A percentile compares a stretch with the other conserved stretches of the same genome.
Conservation (phyloP, 352 stramenopile species). For the Lagenidium giganteum region DNA sequence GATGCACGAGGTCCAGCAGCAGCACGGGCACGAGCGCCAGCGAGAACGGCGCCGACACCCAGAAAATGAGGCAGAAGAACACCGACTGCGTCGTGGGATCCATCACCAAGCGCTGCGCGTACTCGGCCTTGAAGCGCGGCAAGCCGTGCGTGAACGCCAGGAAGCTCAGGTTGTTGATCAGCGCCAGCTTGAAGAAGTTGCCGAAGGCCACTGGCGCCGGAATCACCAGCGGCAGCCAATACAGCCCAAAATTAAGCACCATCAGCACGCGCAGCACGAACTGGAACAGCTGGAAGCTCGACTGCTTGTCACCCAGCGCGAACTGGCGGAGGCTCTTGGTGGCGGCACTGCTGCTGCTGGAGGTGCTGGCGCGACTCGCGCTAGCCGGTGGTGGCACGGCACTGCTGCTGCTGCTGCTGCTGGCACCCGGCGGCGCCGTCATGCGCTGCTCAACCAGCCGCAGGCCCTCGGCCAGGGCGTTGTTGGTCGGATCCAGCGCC, state of each 20-base stretch:
- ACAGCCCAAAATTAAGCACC: slow-evolving; percentile 64
- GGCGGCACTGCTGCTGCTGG: background rate
- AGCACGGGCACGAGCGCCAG: slow-evolving; percentile 79
- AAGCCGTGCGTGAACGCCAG: slow-evolving; percentile 75
- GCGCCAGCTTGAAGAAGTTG: slow-evolving; percentile 78
- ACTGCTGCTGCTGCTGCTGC: slow-evolving; percentile 8
- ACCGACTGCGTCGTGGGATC: slow-evolving; percentile 80
- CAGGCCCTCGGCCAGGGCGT: slow-evolving; percentile 65
- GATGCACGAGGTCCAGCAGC: slow-evolving; percentile 77
- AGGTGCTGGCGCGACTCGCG: slow-evolving; percentile 1
- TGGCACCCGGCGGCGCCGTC: slow-evolving; percentile 11
- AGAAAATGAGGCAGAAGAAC: slow-evolving; percentile 86
- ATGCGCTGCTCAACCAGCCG: slow-evolving; percentile 53
- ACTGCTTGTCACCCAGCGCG: slow-evolving; percentile 47
- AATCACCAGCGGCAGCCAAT: slow-evolving; percentile 56
- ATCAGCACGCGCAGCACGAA: slow-evolving; percentile 58
- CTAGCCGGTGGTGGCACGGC: slow-evolving; percentile 6
- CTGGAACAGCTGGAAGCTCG: slow-evolving; percentile 69
- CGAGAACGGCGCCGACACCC: slow-evolving; percentile 62
- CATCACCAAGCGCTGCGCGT: slow-evolving; percentile 77
- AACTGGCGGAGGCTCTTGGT: slow-evolving; percentile 45
- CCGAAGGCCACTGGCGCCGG: slow-evolving; percentile 42
- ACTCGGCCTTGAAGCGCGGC: slow-evolving; percentile 62
- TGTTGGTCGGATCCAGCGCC: slow-evolving; percentile 49
- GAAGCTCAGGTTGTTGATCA: slow-evolving; percentile 77